A percentile compares a stretch with the other conserved stretches of the same genome.
phyloP scores from a whole-genome alignment of 805 yeast genomes.

The Millerago galiae region DNA sequence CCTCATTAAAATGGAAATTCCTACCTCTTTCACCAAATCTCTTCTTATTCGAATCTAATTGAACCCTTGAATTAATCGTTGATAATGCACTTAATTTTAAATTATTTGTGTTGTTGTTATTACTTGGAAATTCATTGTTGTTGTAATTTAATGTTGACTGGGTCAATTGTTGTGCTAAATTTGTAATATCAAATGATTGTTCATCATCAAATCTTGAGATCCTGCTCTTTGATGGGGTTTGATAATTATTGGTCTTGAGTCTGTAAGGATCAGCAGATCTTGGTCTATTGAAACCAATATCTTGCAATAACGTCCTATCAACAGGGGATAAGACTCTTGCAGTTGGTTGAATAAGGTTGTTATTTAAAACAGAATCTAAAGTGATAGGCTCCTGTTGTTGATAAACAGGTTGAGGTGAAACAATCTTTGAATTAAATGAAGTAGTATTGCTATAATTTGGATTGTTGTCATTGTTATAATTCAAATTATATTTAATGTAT shows the following conservation, averaged over 20 bases:
- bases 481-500: conserved; percentile 40
- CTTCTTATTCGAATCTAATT: conserved; percentile 32
- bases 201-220: conserved; percentile 15
- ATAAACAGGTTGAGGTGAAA: conserved; percentile 19
- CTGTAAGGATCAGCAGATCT: conserved; percentile 36
- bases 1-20: conserved; percentile 4
- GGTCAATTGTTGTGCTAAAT: conserved; percentile 23
- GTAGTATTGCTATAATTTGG: neutral
- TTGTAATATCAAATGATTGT: conserved; percentile 21
- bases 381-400: conserved; percentile 30
- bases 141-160: conserved; percentile 13
- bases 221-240: conserved; percentile 17
- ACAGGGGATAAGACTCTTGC: conserved; percentile 26
- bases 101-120: conserved; percentile 30
- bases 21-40: conserved; percentile 17
- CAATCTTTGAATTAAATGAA: conserved; percentile 8
- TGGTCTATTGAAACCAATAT: conserved; percentile 29
- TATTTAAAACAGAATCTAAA: conserved; percentile 35
- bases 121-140: conserved; percentile 1
- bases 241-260: conserved; percentile 11
- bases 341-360: conserved; percentile 30
- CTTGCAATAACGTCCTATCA: conserved; percentile 16
- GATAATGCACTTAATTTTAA: conserved; percentile 61
- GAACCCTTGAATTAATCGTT: conserved; percentile 51
- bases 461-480: conserved; percentile 9